Conservation (phyloP, 352 stramenopile genomes). For the Elongisporangium undulatum region DNA sequence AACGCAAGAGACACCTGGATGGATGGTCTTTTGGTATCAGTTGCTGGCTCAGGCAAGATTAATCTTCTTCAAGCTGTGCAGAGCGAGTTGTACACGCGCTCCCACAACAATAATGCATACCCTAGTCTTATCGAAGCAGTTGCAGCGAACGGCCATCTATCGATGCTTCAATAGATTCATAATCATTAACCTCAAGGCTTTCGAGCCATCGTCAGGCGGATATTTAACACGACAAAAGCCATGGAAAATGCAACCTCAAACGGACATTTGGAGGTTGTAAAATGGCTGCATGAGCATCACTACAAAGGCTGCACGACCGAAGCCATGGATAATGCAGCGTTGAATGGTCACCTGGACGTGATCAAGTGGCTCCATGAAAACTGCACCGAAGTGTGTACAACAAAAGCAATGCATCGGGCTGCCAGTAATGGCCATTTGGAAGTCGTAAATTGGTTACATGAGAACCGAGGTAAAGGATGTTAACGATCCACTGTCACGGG, state of each 20-base stretch:
- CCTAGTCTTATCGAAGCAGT: neutral
- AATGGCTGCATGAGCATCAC: slow-evolving; percentile 24
- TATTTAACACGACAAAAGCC: slow-evolving; percentile 1
- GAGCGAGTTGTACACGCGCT: neutral
- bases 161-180: neutral
- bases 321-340: slow-evolving; percentile 15
- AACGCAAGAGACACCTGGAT: too few relatives aligned
- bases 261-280: slow-evolving; percentile 23
- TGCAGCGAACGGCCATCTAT: neutral
- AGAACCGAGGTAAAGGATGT: slow-evolving; percentile 23
- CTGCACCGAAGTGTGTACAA: slow-evolving; percentile 27
- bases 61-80: neutral
- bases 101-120: too few relatives aligned
- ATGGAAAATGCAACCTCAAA: slow-evolving; percentile 26
- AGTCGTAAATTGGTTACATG: slow-evolving; percentile 25
- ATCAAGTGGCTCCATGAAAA: slow-evolving; percentile 28
- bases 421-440: slow-evolving; percentile 21
- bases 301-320: slow-evolving; percentile 1
- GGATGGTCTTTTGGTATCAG: too few relatives aligned
- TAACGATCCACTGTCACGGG: slow-evolving; percentile 21
- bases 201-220: neutral
- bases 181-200: neutral
- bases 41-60: neutral
- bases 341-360: slow-evolving; percentile 19
- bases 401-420: slow-evolving; percentile 23